phyloP scores from a whole-genome alignment of 2,329 filamentous ascomycete genomes.

The Talaromyces sp. region DNA sequence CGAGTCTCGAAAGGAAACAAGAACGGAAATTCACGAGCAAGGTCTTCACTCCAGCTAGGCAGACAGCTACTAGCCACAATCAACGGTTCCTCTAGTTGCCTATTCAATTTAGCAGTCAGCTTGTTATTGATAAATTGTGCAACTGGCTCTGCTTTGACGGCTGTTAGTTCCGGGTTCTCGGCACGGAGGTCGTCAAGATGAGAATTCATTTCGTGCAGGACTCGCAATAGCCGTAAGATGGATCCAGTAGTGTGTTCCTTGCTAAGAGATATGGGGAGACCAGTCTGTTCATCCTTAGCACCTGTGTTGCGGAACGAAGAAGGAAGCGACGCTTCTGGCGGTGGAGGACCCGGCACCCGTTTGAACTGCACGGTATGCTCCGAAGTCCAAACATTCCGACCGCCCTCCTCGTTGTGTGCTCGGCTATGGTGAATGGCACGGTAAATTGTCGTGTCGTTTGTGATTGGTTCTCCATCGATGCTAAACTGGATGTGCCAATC shows the following conservation, averaged over 20 bases:
- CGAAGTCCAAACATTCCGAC: constrained; percentile 80
- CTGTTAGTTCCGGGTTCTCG: constrained; percentile 65
- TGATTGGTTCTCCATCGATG: constrained; percentile 69
- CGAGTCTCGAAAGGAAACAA: constrained; percentile 96
- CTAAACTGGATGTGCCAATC: constrained; percentile 98
- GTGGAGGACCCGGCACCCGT: constrained; percentile 75
- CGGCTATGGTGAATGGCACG: constrained; percentile 77
- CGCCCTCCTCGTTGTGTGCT: constrained; percentile 56
- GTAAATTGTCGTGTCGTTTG: constrained; percentile 93
- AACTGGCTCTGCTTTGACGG: constrained; percentile 72
- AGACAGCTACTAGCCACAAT: constrained; percentile 96
- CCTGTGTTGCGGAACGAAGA: constrained; percentile 45
- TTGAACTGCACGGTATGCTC: constrained; percentile 90
- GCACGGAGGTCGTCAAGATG: constrained; percentile 87
- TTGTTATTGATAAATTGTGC: constrained; percentile 98
- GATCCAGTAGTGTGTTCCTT: constrained; percentile 80
- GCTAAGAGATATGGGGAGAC: constrained; percentile 71
- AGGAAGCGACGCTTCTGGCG: constrained; percentile 62
- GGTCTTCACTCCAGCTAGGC: constrained; percentile 91
- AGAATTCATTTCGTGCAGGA: constrained; percentile 85
- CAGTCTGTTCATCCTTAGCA: constrained; percentile 52
- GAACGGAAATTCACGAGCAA: constrained; percentile 91
- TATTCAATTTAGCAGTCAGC: constrained; percentile 92
- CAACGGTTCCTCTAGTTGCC: constrained; percentile 90
- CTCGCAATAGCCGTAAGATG: constrained; percentile 81